phyloP scores from a whole-genome alignment of 257 asterid species.

The Solanum chiquidenum region DNA sequence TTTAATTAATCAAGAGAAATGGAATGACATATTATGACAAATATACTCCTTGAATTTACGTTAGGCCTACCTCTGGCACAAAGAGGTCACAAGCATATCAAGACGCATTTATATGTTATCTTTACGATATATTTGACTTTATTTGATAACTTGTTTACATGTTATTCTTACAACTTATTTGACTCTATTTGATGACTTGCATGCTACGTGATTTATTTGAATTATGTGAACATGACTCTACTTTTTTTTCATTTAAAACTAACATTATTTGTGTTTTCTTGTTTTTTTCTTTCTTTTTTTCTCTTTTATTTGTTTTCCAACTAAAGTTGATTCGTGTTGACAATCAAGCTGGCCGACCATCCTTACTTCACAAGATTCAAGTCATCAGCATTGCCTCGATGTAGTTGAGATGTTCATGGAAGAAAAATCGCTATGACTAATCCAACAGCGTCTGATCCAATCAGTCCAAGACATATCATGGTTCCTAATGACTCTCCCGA shows the following conservation, averaged over 20 bases:
- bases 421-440: not conserved
- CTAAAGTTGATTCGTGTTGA: not conserved
- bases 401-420: not conserved
- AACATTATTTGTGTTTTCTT: not conserved
- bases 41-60: not conserved
- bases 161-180: too few relatives aligned
- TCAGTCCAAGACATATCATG: not conserved
- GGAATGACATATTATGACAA: not conserved
- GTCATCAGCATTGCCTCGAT: not conserved
- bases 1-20: not conserved
- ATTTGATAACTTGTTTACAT: too few relatives aligned
- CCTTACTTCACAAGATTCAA: not conserved
- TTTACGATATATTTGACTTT: not conserved
- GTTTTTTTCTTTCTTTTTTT: too few relatives aligned
- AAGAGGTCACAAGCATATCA: not conserved
- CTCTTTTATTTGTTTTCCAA: not conserved
- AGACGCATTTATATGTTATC: not conserved
- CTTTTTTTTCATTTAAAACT: not conserved
- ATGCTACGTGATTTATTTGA: too few relatives aligned
- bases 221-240: not conserved
- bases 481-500: too few relatives aligned
- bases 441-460: not conserved
- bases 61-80: not conserved
- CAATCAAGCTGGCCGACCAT: not conserved
- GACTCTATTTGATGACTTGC: not conserved